Evolutionary conservation across 2,329 filamentous ascomycete genomes (phyloP), one percentile per base, ranked within the genome.

Genomic region (Dothideomycetes sp.): DNA sequence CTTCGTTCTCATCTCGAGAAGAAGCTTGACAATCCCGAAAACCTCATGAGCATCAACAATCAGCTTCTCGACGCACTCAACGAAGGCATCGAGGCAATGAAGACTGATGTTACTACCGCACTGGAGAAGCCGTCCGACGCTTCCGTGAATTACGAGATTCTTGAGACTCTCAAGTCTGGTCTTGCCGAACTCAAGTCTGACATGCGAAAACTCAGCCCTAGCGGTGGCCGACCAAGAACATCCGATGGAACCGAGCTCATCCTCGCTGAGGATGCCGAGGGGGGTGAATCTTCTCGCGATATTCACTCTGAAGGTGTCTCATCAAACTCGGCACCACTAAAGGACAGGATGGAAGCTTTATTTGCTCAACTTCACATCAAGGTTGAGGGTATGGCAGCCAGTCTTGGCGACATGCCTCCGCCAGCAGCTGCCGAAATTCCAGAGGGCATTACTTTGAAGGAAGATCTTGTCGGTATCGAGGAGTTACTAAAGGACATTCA

Each of bases 151-250:
- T 84, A 94, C 47, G 87, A 95, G 60, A 88, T 95, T 38, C 69
- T 95, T 1, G 84, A 94, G 44, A 85, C 84, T 0, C 70, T 96
- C 41, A 93, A 83, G 56, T 73, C 79, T n/a, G 88, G 87, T 0
- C 67, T 96, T 7, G 78, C 82, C 32, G 73, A 72, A 30, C 71
- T 96, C 12, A 79, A 79, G 38, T 71, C 75, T 2, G 88, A 95
- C 36, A 84, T 95, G 47, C 82, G 87, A 41, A 70, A 72, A 15
- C 69, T 95, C 30, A 82, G 83, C n/a, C 22, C 22, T 27, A 76
- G 81, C 17, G 63, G 60, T 31, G 55, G 51, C 8, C 58, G 59
- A 30, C 56, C 56, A 19, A 62, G 64, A 3, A 60, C 63, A 1
- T 59, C 75, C 22, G 41, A 45, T 7, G 72, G 72, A 4, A 70